Conservation (phyloP, 257 asterid species). For the Mentha longifolia region DNA sequence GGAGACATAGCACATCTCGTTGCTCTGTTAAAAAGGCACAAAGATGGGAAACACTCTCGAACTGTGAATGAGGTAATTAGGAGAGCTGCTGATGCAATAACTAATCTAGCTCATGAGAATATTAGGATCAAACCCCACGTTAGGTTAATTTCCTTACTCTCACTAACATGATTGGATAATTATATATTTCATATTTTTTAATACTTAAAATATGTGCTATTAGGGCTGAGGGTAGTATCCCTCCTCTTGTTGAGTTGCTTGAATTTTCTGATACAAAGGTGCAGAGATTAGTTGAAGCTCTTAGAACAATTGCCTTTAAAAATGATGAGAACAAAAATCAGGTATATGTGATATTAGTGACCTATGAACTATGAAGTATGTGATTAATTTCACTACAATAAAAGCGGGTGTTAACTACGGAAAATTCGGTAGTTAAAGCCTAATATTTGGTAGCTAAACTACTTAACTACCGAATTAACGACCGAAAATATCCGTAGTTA, state of each 20-base stretch:
- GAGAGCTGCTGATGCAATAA: constrained; percentile 53
- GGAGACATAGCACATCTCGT: constrained; percentile 75
- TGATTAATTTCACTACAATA: too few relatives aligned
- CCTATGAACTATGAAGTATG: not conserved
- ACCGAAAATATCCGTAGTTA: too few relatives aligned
- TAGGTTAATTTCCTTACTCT: constrained; percentile 51
- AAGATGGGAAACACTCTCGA: constrained; percentile 56
- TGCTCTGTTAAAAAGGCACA: constrained; percentile 70
- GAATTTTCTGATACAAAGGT: constrained; percentile 89
- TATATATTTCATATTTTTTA: not conserved
- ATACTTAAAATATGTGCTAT: not conserved
- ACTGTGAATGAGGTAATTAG: constrained; percentile 80
- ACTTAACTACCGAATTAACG: too few relatives aligned
- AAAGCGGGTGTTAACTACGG: too few relatives aligned
- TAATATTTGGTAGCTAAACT: too few relatives aligned
- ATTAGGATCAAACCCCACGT: constrained; percentile 86
- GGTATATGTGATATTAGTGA: too few relatives aligned
- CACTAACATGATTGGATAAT: constrained; percentile 12
- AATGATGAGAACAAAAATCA: constrained; percentile 96
- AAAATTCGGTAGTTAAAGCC: too few relatives aligned
- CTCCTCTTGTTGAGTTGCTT: constrained; percentile 97
- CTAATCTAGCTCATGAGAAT: constrained; percentile 85
- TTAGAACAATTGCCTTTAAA: constrained; percentile 92
- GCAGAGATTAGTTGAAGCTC: constrained; percentile 97
- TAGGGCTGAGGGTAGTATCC: constrained; percentile 43